Percentiles rank a stretch among this genome's conserved stretches.
Evolutionary conservation across 73 alveolate genomes (phyloP).

Genomic region (Tetrahymena malaccensis): DNA sequence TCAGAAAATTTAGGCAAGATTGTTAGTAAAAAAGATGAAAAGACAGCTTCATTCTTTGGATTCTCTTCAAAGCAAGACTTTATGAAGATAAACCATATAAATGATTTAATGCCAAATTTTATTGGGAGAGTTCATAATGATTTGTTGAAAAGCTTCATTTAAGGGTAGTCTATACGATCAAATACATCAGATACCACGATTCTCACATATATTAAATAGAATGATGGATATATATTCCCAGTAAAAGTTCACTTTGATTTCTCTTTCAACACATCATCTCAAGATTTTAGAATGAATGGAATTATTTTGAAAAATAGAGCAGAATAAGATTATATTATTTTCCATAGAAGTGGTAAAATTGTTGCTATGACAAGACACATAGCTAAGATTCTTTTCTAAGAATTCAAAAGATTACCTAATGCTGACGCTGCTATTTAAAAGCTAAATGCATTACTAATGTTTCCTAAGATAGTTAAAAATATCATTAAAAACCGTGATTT

Average conservation of each 20-base stretch:
- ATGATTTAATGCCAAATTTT: background rate
- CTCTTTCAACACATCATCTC: background rate
- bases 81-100: background rate
- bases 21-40: background rate
- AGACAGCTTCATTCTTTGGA: background rate
- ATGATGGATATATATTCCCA: background rate
- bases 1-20: background rate
- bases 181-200: background rate
- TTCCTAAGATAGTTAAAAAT: background rate
- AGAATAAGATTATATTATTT: background rate
- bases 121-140: background rate
- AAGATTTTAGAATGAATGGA: background rate
- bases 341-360: background rate
- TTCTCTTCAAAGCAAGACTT: background rate
- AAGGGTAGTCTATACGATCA: background rate
- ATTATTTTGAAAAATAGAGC: background rate
- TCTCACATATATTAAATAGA: background rate
- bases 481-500: background rate
- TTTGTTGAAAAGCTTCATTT: background rate
- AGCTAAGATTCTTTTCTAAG: background rate
- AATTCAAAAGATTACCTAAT: background rate
- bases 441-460: background rate
- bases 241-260: background rate
- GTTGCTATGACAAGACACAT: background rate
- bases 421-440: background rate